Evolutionary conservation across 768 basidiomycete genomes (phyloP), one percentile per base, ranked within the genome.

Genomic region (Leucocoprinus leucothites): DNA sequence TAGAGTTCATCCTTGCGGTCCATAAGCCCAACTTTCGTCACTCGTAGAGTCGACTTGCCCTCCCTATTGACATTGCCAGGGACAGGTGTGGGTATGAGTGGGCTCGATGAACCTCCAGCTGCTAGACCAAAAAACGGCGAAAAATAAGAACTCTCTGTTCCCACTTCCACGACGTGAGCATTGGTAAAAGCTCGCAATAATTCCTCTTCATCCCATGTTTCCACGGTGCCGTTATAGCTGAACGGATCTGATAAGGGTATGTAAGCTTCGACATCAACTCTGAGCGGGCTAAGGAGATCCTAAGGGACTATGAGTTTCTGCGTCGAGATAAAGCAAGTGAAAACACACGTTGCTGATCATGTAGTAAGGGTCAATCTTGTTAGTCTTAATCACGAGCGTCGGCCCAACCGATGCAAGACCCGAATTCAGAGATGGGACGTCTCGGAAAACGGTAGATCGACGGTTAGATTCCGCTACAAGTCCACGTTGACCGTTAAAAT

Each of bases 291-390:
- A 26, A 94, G 77, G 48, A 86, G 69, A 65, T 86, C 78, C 89
- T 91, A 61, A 8, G 47, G 53, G 48, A 36, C 22, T 18, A 26
- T 56, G 36, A 55, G 53, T 57, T 49, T 42, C 46, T 35, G 49
- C 22, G 38, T 28, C 22, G 34, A 31, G 31, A 18, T 26, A 16
- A 47, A 49, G 1, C 26, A 45, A 43, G 31, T n/a, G 40, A 19
- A 28, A 16, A 67, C 81, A 67, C 65, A 89, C 92, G 67, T 86
- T 83, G 35, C 82, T 82, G 62, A 98, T 97, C 55, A 96, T 80
- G 69, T 88, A 89, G 70, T 98, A 98, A 1, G 93, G 89, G 65
- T 98, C 96, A 34, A 96, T 79, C 71, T 89, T 92, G 61, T 73
- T 80, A 53, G 76, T 75, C 64, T 81, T 85, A 57, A 78, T 80